Percentiles rank a stretch among this genome's conserved stretches.
Evolutionary conservation across 78 protist species (phyloP).

Genomic region (Diacronema lutheri): DNA sequence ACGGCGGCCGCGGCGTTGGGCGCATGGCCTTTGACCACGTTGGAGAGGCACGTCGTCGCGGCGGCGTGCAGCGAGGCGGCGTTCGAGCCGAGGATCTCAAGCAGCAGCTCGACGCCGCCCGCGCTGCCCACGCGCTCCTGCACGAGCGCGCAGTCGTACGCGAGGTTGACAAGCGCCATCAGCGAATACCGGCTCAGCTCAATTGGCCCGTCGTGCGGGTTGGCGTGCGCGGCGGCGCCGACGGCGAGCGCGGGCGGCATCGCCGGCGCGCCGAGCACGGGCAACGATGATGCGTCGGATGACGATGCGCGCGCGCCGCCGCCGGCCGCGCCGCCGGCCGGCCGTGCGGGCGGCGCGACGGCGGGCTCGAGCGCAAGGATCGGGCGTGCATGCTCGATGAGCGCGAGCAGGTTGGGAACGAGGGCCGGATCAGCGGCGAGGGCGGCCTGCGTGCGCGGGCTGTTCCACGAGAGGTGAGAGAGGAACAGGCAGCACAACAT

Average conservation of each 20-base stretch:
- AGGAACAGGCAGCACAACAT: not conserved
- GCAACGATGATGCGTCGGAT: no score
- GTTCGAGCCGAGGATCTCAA: not conserved
- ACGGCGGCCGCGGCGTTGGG: not conserved
- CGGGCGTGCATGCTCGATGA: not conserved
- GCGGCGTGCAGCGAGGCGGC: not conserved
- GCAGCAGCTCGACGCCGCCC: not conserved
- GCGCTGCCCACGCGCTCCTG: not conserved
- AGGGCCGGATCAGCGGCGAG: not conserved
- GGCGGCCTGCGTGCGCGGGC: not conserved
- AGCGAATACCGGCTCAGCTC: not conserved
- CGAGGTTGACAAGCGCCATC: slow-evolving; percentile 19
- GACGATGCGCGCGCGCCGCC: not conserved
- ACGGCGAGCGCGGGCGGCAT: no score
- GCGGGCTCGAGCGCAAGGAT: not conserved
- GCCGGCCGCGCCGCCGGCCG: not conserved
- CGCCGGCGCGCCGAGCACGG: not conserved
- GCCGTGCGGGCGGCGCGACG: not conserved
- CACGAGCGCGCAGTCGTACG: not conserved
- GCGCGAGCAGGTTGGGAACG: not conserved
- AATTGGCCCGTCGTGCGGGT: no score
- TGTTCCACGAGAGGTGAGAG: slow-evolving; percentile 14
- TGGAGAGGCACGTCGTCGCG: not conserved
- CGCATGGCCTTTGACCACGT: not conserved
- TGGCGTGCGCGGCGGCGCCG: no score